Percentiles rank a stretch among this genome's conserved stretches.
phyloP scores from a whole-genome alignment of 805 yeast genomes.

The Metschnikowia lunata region DNA sequence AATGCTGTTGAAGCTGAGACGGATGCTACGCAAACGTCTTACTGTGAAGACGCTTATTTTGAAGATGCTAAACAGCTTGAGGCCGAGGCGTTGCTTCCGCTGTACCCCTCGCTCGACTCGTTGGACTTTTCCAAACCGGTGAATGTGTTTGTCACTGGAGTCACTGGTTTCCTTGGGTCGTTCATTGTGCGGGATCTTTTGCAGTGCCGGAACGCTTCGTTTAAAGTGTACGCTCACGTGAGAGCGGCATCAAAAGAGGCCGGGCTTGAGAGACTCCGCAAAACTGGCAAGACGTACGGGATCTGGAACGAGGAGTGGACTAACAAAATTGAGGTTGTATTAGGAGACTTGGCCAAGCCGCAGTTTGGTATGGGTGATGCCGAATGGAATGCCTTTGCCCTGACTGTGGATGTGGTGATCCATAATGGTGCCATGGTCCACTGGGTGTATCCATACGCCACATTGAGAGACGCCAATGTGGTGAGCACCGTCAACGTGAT shows the following conservation, averaged over 20 bases:
- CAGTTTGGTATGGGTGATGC: constrained; percentile 62
- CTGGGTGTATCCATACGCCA: constrained; percentile 95
- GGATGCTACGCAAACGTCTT: constrained; percentile 7
- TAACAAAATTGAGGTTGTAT: constrained; percentile 58
- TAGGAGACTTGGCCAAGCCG: constrained; percentile 75
- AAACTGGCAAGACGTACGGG: constrained; percentile 79
- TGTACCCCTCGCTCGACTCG: constrained; percentile 44
- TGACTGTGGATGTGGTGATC: constrained; percentile 71
- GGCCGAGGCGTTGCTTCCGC: constrained; percentile 34
- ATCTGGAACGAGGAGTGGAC: constrained; percentile 65
- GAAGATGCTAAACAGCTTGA: constrained; percentile 65
- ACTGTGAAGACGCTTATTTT: constrained; percentile 38
- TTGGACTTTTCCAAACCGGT: constrained; percentile 32
- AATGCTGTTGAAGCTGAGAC: constrained; percentile 24
- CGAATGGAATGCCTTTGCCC: constrained; percentile 58
- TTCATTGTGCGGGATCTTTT: constrained; percentile 78
- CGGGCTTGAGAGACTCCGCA: constrained; percentile 72
- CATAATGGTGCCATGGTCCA: constrained; percentile 98
- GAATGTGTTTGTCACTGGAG: constrained; percentile 87
- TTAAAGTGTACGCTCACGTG: constrained; percentile 81
- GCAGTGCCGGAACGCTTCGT: constrained; percentile 43
- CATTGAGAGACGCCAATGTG: constrained; percentile 90
- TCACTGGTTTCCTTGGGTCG: constrained; percentile 94
- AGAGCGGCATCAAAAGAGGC: constrained; percentile 68
- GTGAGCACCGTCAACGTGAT: constrained; percentile 80